Conservation (phyloP, 768 basidiomycete genomes). For the Lactarius sp. region DNA sequence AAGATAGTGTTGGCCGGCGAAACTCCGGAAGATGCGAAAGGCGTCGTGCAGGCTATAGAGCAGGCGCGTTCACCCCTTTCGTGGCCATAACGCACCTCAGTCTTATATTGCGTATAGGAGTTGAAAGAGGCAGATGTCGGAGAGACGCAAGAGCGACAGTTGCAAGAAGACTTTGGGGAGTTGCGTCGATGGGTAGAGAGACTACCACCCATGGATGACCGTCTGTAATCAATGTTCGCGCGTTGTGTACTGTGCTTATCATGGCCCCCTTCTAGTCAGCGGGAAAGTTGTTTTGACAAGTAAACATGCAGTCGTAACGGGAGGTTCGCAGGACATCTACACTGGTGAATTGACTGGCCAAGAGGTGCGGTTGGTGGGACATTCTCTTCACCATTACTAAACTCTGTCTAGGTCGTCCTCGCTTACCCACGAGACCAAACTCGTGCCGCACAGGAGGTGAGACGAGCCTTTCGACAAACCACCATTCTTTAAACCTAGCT, state of each 20-base stretch:
- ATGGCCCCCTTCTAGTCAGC: slow-evolving; percentile 10
- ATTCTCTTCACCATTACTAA: neutral
- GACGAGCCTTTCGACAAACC: neutral
- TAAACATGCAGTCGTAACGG: slow-evolving; percentile 10
- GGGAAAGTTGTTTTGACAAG: slow-evolving; percentile 16
- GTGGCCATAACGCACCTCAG: neutral
- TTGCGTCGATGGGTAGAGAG: slow-evolving; percentile 15
- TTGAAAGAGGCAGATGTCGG: slow-evolving; percentile 10
- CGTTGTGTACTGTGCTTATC: neutral
- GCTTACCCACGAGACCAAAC: slow-evolving; percentile 17
- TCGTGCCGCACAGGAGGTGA: slow-evolving; percentile 17
- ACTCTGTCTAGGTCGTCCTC: slow-evolving; percentile 5
- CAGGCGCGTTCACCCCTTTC: slow-evolving; percentile 9
- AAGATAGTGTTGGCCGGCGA: slow-evolving; percentile 10
- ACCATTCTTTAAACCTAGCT: neutral
- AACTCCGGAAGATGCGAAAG: slow-evolving; percentile 15
- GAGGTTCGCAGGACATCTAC: slow-evolving; percentile 23
- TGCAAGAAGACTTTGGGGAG: slow-evolving; percentile 23
- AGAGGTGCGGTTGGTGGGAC: neutral
- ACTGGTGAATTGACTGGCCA: slow-evolving; percentile 20
- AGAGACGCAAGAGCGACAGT: slow-evolving; percentile 17
- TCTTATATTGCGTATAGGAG: slow-evolving; percentile 5
- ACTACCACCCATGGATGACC: slow-evolving; percentile 23
- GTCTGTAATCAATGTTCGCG: slow-evolving; percentile 3
- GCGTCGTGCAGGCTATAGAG: slow-evolving; percentile 20